These are phyloP conservation scores for Acmispon strigosus DNA, from an alignment of 306 rosid species.

Conservation along the genomic window DNA sequence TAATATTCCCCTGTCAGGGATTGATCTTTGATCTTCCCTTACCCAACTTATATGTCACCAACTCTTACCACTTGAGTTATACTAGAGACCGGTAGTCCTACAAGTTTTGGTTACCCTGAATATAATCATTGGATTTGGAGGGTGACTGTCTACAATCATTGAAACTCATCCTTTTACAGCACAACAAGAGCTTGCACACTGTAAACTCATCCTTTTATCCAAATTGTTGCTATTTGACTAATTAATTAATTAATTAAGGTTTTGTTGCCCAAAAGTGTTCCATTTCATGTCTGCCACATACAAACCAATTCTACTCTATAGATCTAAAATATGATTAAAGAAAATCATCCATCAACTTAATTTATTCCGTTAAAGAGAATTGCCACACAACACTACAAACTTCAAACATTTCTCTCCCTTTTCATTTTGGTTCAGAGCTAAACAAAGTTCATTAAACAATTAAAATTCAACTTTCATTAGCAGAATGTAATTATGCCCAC, in stretches of 20 bases:
- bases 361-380: no score
- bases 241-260: neutral
- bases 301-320: neutral
- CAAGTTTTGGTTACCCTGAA: neutral
- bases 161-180: constrained; percentile 16
- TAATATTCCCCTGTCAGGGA: no score
- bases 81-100: neutral
- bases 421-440: neutral
- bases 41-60: no score
- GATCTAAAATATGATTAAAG: no score
- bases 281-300: neutral
- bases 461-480: no score
- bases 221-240: neutral
- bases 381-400: no score
- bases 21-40: no score
- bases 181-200: constrained; percentile 1
- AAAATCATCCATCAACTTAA: no score
- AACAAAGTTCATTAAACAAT: no score
- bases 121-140: constrained; percentile 23
- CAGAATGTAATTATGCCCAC: no score
- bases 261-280: neutral
- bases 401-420: no score
- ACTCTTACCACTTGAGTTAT: no score
- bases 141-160: constrained; percentile 26
- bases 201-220: neutral